A percentile compares a stretch with the other conserved stretches of the same genome.
phyloP scores from a whole-genome alignment of 768 basidiomycete species.

The Rhodosporidiobolus sp. region DNA sequence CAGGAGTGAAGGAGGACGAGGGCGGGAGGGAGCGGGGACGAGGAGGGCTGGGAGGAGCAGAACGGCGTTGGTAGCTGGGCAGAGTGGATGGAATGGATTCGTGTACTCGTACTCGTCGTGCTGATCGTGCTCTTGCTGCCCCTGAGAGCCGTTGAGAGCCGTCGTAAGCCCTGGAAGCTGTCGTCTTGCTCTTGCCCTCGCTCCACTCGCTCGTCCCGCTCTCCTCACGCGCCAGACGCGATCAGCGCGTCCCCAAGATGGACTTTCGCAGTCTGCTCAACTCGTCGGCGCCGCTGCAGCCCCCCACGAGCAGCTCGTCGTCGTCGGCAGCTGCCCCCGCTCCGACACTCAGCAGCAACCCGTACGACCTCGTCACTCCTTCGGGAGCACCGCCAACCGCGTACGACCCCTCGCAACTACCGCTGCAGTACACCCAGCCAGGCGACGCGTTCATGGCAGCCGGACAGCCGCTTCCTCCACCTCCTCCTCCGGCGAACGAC shows the following conservation, averaged over 20 bases:
- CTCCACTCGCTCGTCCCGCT: background rate
- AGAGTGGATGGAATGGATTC: background rate
- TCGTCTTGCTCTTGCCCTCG: background rate
- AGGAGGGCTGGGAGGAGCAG: background rate
- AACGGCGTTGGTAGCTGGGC: background rate
- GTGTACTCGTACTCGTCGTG: background rate
- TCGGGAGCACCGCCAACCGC: too few species aligned
- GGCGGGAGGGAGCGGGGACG: background rate
- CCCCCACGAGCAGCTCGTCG: background rate
- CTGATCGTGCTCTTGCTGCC: background rate
- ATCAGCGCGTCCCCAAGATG: background rate
- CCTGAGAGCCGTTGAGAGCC: too few species aligned
- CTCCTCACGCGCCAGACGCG: background rate
- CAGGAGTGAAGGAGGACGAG: background rate
- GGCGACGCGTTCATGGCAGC: too few species aligned
- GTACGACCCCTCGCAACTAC: too few species aligned
- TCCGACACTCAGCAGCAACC: too few species aligned
- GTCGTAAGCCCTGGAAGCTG: too few species aligned
- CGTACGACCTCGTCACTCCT: too few species aligned
- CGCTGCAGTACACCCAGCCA: too few species aligned
- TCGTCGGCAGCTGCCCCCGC: background rate
- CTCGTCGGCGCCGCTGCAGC: background rate
- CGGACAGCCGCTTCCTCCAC: too few species aligned
- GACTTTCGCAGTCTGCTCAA: conserved; percentile 18
- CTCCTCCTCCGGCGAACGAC: background rate